Base-by-base conservation (phyloP, 345 rosid species). In the Lepidium africanum region DNA sequence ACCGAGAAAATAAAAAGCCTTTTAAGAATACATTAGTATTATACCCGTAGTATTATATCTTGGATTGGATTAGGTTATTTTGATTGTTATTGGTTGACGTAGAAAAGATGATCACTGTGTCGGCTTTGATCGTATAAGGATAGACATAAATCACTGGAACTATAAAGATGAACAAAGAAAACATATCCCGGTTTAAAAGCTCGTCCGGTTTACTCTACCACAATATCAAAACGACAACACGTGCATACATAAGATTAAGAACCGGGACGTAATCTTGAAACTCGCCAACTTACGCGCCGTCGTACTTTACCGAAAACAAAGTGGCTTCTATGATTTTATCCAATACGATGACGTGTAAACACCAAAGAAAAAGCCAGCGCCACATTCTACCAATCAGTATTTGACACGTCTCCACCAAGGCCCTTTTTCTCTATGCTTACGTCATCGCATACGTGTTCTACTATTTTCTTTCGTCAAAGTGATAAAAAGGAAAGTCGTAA, bases 241-340 rank as follows among this genome's bases (percentile, higher is more conserved):
- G 67, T 73, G 72, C 39, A 14, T 59, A 5, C 37, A 73, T 40
- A 21, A 49, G 41, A 58, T 15, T 16, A 65, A 14, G 77, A 59
- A 73, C 55, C 67, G 35, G 40, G 72, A 65, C 72, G 61, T 66
- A 25, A 72, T 72, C 27, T 72, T 50, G 64, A 25, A 37, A 1
- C n/a, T 35, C 38, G 21, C 61, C 70, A 64, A 63, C 51, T 32
- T n/a, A 30, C 51, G 56, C 47, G 72, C 55, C 67, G 77, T 65
- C 61, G 30, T n/a, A 64, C 14, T 64, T 72, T 64, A 73, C 72
- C 5, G 23, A 59, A 48, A 54, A 15, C 42, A 63, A 71, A 27
- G 42, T 38, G 41, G 51, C 40, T 39, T 55, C 39, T n/a, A 11
- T 45, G 33, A 13, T 14, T 54, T 39, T 58, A 65, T 73, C 77